Evolutionary conservation across 257 asterid genomes (phyloP), one percentile per base, ranked within the genome.

Genomic region (Solanum corneliomulleri): DNA sequence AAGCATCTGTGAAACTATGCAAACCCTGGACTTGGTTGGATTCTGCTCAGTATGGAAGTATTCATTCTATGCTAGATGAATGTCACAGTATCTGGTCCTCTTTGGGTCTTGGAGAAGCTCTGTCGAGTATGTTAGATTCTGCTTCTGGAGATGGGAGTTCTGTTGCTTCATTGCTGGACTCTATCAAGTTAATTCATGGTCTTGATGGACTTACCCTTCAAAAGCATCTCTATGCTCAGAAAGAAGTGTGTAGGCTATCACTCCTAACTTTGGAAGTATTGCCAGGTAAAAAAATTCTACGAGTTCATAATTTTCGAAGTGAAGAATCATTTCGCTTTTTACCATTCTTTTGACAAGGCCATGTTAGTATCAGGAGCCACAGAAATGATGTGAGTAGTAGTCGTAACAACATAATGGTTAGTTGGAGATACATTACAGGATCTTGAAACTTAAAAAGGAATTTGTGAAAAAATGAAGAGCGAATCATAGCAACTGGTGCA

Each of bases 31-130:
- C 88, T 33, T 86, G 92, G 80, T 91, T 88, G 33, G 71, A 88
- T 91, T 89, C 91, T 25, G 70, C 70, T 69, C 93, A 89, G 68
- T 86, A 87, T 42, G 89, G 93, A 75, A 87, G 88, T 86, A 78
- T 94, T 42, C 66, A 84, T 89, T 87, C 86, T 72, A 91, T 90
- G 89, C 89, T 93, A 69, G 92, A 93, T 86, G 94, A 94, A 88
- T 95, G 97, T 82, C 96, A 89, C 86, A 80, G 82, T 60, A 44
- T 88, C 16, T 94, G 98, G 98, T 89, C 91, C 87, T 87, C 91
- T 87, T 93, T 94, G 49, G 96, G 97, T 77, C 93, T 95, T 88
- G 93, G 89, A 89, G 93, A 92, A 90, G 95, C 96, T 86, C 87
- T 94, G 83, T 86, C 89, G 72, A 89, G 90, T 90, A 90, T 91